Base-by-base conservation (phyloP, 1,284 basidiomycete genomes). In the Mycosarcoma mackinlayi region DNA sequence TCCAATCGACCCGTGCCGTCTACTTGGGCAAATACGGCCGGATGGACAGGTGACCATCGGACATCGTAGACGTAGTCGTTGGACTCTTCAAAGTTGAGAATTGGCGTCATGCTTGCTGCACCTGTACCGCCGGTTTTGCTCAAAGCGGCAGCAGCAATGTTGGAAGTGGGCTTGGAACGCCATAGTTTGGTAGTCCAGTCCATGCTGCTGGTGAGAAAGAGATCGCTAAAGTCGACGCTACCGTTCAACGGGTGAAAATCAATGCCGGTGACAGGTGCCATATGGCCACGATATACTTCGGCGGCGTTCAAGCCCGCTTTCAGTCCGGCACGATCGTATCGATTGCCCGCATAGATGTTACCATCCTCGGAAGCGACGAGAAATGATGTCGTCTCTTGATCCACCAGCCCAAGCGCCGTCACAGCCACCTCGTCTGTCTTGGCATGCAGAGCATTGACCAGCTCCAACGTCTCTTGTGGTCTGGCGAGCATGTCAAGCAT, bases 1-100 rank as follows among this genome's bases (percentile, higher is more conserved):
- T 98, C 93, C 83, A 99, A 94, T 79, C 90, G 91, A 30, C 95
- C 96, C 2, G 91, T 90, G 0, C 94, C 96, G 83, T 98, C 94
- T 2, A 93, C 96, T 4, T 89, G 89, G 14, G 91, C 95, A 82
- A 98, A 99, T 39, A 96, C 66, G 0, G 94, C 93, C 4, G 96
- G 96, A 83, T 98, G 94, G 24, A 88, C 86, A 2, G 94, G 93
- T 83, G 98, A 94, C 96, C 96, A 99, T 80, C 90, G 91, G 46
- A 94, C 94, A 84, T 98, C 95, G 84, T 96, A 98, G n/a, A 98
- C 93, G 81, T 98, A 98, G 83, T 98, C 95, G 82, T 93, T 92
- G 11, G 92, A 90, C 83, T 97, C 94, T 75, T 98, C 94, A 1
- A 94, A 92, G 24, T 30, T 59, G n/a, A 68, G 30, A 0, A 75